Base-by-base conservation (phyloP, 306 rosid species). In the Inga oerstediana region DNA sequence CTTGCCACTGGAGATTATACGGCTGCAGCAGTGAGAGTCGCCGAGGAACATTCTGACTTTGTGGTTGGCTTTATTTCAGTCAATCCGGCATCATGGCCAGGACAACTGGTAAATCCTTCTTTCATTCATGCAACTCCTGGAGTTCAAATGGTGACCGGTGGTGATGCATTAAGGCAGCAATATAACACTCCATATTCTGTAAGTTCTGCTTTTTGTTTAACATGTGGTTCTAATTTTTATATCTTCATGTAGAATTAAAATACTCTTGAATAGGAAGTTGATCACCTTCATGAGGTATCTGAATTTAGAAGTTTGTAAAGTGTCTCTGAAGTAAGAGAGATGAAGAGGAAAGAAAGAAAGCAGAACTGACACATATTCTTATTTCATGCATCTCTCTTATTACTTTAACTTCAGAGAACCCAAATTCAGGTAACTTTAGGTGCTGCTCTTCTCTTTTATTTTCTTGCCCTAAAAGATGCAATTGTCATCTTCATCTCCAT, bases 1-100 rank as follows among this genome's bases (percentile, higher is more conserved):
- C 89, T 95, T 80, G 98, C 98, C 88, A 92, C 83, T 77, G 98
- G 98, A 82, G 97, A 95, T 82, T 95, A 93, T 45, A 95, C 98
- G 0, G 85, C 90, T 46, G 92, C 98, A 19, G 98, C 94, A 4
- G 85, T 93, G 75, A 93, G 91, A 86, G 91, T 95, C 65, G 98
- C 98, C 0, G 94, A 93, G 87, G 91, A 91, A 14, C 98, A 95
- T 86, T 93, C 96, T 2, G 98, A 93, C 82, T 95, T 95, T 76
- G 98, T 95, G 39, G 91, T 95, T 22, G 98, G 98, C 79, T 95
- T 93, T 87, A 95, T 95, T 80, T 95, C 98, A 0, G 97, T 93
- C 71, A 95, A 95, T 74, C 98, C 98, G 37, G 97, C 98, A 68
- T 93, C 96, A 79, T 95, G 98, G 98, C 86, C 94, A 10, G 96